phyloP scores from a whole-genome alignment of 1,284 basidiomycete species.

The Leccinum griseonigrum region DNA sequence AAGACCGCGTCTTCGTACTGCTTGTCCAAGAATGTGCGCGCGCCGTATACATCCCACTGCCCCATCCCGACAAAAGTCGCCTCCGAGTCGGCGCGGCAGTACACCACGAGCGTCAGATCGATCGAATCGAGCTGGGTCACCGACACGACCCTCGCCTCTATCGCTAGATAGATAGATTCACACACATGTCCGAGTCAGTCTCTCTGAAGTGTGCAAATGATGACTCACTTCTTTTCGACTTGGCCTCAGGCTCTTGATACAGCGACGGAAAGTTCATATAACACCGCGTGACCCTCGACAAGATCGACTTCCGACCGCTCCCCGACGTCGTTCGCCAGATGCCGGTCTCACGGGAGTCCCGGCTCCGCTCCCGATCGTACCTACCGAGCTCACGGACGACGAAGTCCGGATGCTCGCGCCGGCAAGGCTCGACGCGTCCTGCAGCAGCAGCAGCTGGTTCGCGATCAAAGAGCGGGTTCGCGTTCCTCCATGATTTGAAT shows the following conservation, averaged over 20 bases:
- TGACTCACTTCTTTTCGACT: slow-evolving; percentile 83
- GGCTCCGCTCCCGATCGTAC: slow-evolving; percentile 33
- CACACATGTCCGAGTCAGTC: not conserved
- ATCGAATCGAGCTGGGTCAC: slow-evolving; percentile 97
- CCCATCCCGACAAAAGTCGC: slow-evolving; percentile 97
- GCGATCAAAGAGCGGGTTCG: slow-evolving; percentile 55
- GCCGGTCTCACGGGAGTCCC: slow-evolving; percentile 35
- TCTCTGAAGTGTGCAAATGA: not conserved
- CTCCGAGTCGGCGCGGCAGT: slow-evolving; percentile 69
- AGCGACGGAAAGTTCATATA: slow-evolving; percentile 99
- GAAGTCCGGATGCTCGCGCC: slow-evolving; percentile 64
- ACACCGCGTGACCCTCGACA: slow-evolving; percentile 84
- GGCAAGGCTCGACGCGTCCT: slow-evolving; percentile 68
- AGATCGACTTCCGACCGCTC: slow-evolving; percentile 72
- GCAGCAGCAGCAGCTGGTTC: slow-evolving; percentile 53
- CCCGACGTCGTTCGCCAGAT: slow-evolving; percentile 33
- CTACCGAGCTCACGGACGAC: slow-evolving; percentile 46
- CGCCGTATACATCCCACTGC: slow-evolving; percentile 94
- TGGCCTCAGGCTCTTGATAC: slow-evolving; percentile 96
- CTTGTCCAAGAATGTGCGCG: slow-evolving; percentile 87
- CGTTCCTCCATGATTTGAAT: slow-evolving; percentile 66
- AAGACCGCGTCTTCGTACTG: slow-evolving; percentile 82
- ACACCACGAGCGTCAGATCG: slow-evolving; percentile 95
- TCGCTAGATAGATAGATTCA: slow-evolving; percentile 45
- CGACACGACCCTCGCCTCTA: slow-evolving; percentile 86